These are phyloP conservation scores for Scopulariopsis brevicaulis DNA, from an alignment of 2,329 filamentous ascomycete species.

Conservation along the genomic window DNA sequence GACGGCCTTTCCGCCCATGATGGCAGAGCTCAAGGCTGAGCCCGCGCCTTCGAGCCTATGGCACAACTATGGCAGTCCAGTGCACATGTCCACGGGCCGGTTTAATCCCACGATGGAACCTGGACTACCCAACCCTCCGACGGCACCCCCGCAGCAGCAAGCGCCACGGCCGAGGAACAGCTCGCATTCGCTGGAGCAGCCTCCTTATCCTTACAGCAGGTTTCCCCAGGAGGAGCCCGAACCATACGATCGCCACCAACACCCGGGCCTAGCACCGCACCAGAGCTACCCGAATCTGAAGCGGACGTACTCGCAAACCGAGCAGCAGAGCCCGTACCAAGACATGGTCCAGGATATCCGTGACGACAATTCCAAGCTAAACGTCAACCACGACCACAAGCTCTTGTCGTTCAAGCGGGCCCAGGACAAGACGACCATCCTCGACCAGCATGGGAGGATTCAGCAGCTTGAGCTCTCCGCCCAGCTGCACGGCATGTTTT, in stretches of 20 bases:
- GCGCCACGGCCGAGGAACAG: constrained; percentile 37
- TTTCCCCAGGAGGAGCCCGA: constrained; percentile 44
- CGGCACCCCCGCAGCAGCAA: constrained; percentile 30
- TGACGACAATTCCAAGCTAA: constrained; percentile 44
- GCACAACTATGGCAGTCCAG: constrained; percentile 43
- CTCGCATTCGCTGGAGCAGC: constrained; percentile 36
- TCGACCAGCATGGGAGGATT: constrained; percentile 47
- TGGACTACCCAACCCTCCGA: constrained; percentile 27
- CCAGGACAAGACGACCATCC: constrained; percentile 48
- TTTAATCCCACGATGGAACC: constrained; percentile 39
- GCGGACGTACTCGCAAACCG: constrained; percentile 43
- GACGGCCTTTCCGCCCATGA: constrained; percentile 50
- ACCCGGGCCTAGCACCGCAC: constrained; percentile 33
- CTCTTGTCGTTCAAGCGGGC: constrained; percentile 44
- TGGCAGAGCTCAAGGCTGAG: constrained; percentile 53
- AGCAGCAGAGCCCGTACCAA: constrained; percentile 42
- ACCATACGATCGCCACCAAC: constrained; percentile 40
- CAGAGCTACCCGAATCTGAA: constrained; percentile 45
- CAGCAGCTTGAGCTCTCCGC: constrained; percentile 54
- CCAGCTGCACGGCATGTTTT: constrained; percentile 83
- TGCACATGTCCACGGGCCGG: constrained; percentile 37
- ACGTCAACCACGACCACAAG: constrained; percentile 50
- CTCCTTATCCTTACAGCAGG: constrained; percentile 38
- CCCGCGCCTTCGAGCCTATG: constrained; percentile 44
- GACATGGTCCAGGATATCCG: constrained; percentile 51